phyloP scores from a whole-genome alignment of 257 asterid species.

The Nicotiana noctiflora region DNA sequence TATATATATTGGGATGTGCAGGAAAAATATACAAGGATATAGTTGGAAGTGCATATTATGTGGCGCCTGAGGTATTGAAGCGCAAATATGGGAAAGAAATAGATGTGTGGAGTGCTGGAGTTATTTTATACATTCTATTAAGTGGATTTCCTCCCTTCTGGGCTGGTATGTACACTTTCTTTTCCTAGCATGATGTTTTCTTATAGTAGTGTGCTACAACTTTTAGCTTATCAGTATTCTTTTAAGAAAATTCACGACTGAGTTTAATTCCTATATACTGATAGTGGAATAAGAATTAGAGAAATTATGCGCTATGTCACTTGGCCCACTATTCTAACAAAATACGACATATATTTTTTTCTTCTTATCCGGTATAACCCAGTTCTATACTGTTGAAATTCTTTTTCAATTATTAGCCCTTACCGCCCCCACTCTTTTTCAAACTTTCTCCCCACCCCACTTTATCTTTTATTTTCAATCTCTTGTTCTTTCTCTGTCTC shows the following conservation, averaged over 20 bases:
- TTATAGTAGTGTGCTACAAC: neutral
- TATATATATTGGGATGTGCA: constrained; percentile 10
- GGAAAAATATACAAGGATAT: constrained; percentile 24
- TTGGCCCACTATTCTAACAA: too few relatives aligned
- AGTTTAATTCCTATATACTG: neutral
- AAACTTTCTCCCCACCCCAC: too few relatives aligned
- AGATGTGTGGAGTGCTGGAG: constrained; percentile 49
- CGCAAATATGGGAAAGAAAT: constrained; percentile 29
- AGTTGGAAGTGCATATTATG: constrained; percentile 39
- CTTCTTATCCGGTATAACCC: too few relatives aligned
- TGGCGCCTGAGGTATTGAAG: constrained; percentile 34
- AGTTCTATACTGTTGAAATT: too few relatives aligned
- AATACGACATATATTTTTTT: too few relatives aligned
- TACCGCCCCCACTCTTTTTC: too few relatives aligned
- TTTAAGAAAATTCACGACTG: neutral
- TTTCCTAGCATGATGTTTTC: too few relatives aligned
- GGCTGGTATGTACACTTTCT: constrained; percentile 15
- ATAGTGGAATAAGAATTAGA: too few relatives aligned
- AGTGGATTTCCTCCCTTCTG: constrained; percentile 37
- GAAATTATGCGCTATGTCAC: too few relatives aligned
- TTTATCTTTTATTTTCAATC: too few relatives aligned
- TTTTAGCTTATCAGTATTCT: neutral
- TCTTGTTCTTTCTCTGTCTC: too few relatives aligned
- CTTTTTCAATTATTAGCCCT: too few relatives aligned
- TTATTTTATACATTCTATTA: constrained; percentile 32